Base-by-base conservation (phyloP, 768 basidiomycete genomes). In the Tricholoma sp. region DNA sequence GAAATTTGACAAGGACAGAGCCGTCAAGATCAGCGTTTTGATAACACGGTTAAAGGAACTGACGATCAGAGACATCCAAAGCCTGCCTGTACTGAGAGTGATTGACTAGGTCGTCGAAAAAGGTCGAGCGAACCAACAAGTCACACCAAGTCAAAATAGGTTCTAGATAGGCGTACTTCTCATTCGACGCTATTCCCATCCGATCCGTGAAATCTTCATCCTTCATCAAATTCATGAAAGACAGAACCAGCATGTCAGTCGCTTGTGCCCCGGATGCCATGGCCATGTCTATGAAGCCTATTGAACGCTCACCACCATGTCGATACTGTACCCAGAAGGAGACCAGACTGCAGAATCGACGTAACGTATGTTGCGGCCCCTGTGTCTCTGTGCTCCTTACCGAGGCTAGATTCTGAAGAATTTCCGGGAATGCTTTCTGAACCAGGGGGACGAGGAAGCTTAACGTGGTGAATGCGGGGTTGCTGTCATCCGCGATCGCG, bases 101-200 rank as follows among this genome's bases (percentile, higher is more conserved):
- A 15, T 60, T 59, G 24, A 61, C 57, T 13, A 57, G 37, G 49
- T 55, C 57, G 28, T 53, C 20, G 41, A 57, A 61, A 55, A 61
- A 61, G 6, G 50, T 55, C 12, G 60, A 61, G 7, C 44, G 33
- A 13, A 59, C 50, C 52, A 61, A 37, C 12, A 54, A 50, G 17
- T 50, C 45, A 29, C 57, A 58, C 6, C 31, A 54, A 36, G 48
- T 42, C 50, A 61, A 13, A 11, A 48, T 39, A 29, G 53, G 31
- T 7, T 42, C 34, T 8, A 55, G 47, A 49, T 47, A 54, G 15
- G 39, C 41, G 17, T 42, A 54, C 33, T 36, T 54, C 41, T 57
- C 57, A 7, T 51, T 34, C 13, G 48, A 28, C 13, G 10, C 53
- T 41, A 50, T 52, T 20, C 53, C 52, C 10, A 53, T 47, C 31